Evolutionary conservation across 2,329 filamentous ascomycete genomes (phyloP), one percentile per base, ranked within the genome.

Genomic region (Chalaropsis thielavioides): DNA sequence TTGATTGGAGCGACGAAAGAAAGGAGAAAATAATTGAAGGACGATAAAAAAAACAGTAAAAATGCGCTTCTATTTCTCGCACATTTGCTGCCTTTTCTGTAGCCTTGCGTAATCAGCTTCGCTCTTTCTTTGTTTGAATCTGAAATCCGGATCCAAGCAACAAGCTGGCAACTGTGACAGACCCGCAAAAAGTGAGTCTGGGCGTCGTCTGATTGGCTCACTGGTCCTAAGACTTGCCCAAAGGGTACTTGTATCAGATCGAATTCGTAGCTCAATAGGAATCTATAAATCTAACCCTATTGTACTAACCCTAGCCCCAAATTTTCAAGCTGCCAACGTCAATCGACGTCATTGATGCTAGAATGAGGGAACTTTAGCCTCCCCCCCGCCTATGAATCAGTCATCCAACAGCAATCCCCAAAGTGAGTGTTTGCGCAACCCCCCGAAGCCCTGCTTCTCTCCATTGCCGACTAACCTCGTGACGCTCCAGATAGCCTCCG

Each of bases 301-400:
- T 13, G 17, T 1, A 4, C 3, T 62, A 62, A 62, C 60, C 60
- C 60, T 62, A 46, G 1, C 1, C n/a, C 11, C 19, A 46, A 62
- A 44, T 62, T 62, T 62, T 44, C 43, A 6, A 27, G 51, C 17
- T 3, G 15, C 51, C 10, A n/a, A 31, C 22, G 24, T n/a, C 27
- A 6, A 31, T 24, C 60, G 38, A 62, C 60, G 60, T 62, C 60
- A 62, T 62, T 3, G 60, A 62, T 6, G 22, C 51, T 35, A 15
- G 51, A 17, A 7, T 15, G 51, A 8, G 15, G 51, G 0, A 11
- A 56, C 10, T 15, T 5, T 56, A 11, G 17, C 24, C 24, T 54
- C n/a, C n/a, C n/a, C n/a, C n/a, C n/a, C n/a, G n/a, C n/a, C 31
- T 6, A 15, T 43, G 41, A 43, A 43, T 43, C 41, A 43, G 41